Base-by-base conservation (phyloP, 2,329 filamentous ascomycete species). In the Acarospora socialis region DNA sequence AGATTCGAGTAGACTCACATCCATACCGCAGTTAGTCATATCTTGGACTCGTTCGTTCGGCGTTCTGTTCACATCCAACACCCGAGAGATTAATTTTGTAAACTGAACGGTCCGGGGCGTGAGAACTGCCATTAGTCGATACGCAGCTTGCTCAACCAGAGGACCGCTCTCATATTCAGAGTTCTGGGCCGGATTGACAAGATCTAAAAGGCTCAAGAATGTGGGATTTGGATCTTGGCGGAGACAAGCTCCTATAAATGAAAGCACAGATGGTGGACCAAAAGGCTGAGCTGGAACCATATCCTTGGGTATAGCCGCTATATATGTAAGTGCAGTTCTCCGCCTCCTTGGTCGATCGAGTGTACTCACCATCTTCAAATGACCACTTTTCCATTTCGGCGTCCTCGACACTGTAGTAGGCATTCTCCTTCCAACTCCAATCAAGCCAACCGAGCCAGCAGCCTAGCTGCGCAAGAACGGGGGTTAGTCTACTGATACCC, bases 401-500 rank as follows among this genome's bases (percentile, higher is more conserved):
- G 37, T 70, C 66, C 42, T 80, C 74, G n/a, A 68, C 54, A 29
- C 68, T 62, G 49, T 74, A 79, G 37, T 70, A 72, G 13, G 59
- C 54, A 34, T 66, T 60, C 8, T 53, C 46, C 21, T 51, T 55
- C 54, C 59, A 66, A 23, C 55, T 57, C 77, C 77, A 82, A 15
- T 58, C 61, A 16, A 60, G 52, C 67, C 87, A 93, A 6, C 72
- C 70, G 15, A 98, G 61, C 86, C 87, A 95, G 32, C 68, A 63
- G 1, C 78, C 73, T 35, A 98, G 65, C 50, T 94, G 87, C 27
- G 77, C 75, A 25, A 95, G 59, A 2, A 94, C 54, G 10, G 80
- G 74, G n/a, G 73, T 70, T 14, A 95, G 55, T 24, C 66, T 61
- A 9, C 61, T 55, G 14, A 56, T 44, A 24, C 63, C 56, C 13